A percentile compares a stretch with the other conserved stretches of the same genome.
Conservation (phyloP, 2,329 filamentous ascomycete genomes). For the Alternaria triticina region DNA sequence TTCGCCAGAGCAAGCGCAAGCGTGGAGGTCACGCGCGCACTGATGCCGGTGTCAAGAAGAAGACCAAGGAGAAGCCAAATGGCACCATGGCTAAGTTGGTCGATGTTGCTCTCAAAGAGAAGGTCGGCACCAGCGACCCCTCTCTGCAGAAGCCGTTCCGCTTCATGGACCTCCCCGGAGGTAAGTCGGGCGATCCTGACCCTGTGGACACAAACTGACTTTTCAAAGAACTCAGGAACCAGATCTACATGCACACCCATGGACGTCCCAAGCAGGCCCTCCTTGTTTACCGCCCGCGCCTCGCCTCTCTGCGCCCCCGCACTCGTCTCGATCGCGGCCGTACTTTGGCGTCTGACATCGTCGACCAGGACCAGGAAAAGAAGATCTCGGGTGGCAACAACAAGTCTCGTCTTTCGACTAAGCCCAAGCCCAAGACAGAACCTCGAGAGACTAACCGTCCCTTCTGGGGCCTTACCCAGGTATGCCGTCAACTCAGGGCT, state of each 20-base stretch:
- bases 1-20: not conserved
- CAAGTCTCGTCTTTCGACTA: not conserved
- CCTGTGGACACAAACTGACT: constrained; percentile 4
- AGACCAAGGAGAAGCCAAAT: not conserved
- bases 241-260: constrained; percentile 27
- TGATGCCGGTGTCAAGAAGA: constrained; percentile 18
- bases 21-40: constrained; percentile 1
- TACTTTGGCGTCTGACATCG: constrained; percentile 22
- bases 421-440: constrained; percentile 4
- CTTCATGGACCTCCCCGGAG: constrained; percentile 31
- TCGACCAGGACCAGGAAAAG: constrained; percentile 12
- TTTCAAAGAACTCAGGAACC: constrained; percentile 35
- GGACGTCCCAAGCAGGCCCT: constrained; percentile 26
- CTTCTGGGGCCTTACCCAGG: constrained; percentile 35
- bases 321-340: constrained; percentile 26
- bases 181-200: constrained; percentile 4
- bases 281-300: constrained; percentile 31
- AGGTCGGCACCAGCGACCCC: not conserved
- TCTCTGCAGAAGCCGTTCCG: constrained; percentile 10
- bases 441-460: constrained; percentile 29
- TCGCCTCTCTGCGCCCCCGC: constrained; percentile 31
- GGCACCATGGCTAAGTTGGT: not conserved
- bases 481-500: constrained; percentile 29
- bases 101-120: not conserved
- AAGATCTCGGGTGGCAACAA: constrained; percentile 5